A percentile compares a stretch with the other conserved stretches of the same genome.
phyloP scores from a whole-genome alignment of 192 early-diverging fungal genomes.

The Physocladia obscura region DNA sequence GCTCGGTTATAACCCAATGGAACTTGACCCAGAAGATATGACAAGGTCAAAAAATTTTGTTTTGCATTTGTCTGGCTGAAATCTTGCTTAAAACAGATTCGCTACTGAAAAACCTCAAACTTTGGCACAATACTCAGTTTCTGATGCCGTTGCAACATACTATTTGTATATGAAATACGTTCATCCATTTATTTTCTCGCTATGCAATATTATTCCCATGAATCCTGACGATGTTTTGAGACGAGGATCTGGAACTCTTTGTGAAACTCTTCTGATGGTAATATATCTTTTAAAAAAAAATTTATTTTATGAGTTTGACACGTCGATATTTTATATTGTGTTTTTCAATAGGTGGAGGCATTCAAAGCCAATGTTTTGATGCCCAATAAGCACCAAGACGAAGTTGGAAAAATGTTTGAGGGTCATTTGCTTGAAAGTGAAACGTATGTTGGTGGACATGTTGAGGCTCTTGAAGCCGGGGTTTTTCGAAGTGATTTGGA shows the following conservation, averaged over 20 bases:
- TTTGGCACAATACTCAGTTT: conserved; percentile 96
- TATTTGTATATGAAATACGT: conserved; percentile 99
- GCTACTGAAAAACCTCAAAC: conserved; percentile 88
- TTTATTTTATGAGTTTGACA: background rate
- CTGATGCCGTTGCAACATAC: conserved; percentile 98
- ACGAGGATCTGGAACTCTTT: conserved; percentile 94
- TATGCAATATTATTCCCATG: conserved; percentile 98
- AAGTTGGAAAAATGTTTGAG: conserved; percentile 75
- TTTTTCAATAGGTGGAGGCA: conserved; percentile 71
- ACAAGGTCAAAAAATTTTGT: conserved; percentile 54
- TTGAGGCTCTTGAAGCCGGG: conserved; percentile 98
- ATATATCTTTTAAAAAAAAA: background rate
- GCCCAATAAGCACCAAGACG: conserved; percentile 93
- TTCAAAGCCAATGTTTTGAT: conserved; percentile 86
- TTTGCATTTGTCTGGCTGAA: background rate
- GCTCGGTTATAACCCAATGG: conserved; percentile 95
- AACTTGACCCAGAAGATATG: conserved; percentile 99
- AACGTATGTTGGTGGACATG: conserved; percentile 97
- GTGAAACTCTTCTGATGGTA: conserved; percentile 96
- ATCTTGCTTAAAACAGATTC: conserved; percentile 52
- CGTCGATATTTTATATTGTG: background rate
- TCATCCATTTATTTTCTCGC: conserved; percentile 98
- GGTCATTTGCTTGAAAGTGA: conserved; percentile 89
- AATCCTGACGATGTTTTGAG: conserved; percentile 95
- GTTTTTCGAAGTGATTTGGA: conserved; percentile 93